A percentile compares a stretch with the other conserved stretches of the same genome.
Conservation (phyloP, 441 rosid genomes). For the Flueggea neowawraea region DNA sequence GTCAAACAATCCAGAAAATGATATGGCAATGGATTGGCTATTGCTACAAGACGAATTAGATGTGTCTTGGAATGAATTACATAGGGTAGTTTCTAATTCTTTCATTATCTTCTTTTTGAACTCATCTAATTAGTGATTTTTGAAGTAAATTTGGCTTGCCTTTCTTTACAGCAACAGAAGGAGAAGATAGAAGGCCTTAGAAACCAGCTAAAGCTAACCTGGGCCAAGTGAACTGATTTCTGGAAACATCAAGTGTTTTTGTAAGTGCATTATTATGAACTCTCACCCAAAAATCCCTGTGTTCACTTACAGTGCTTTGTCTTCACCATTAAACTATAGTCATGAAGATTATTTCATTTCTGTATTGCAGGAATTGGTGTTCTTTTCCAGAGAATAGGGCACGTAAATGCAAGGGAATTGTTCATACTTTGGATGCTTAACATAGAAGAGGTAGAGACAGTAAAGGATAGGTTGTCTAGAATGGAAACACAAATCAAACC, state of each 20-base stretch:
- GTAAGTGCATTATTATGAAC: slow-evolving; percentile 1
- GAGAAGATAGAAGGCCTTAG: slow-evolving; percentile 11
- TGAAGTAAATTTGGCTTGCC: not conserved
- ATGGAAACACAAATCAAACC: too few relatives aligned
- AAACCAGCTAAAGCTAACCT: slow-evolving; percentile 13
- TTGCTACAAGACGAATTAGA: slow-evolving; percentile 32
- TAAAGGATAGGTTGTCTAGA: too few relatives aligned
- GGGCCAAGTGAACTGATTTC: not conserved
- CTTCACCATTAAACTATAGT: not conserved
- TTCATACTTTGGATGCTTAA: slow-evolving; percentile 1
- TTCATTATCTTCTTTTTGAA: too few relatives aligned
- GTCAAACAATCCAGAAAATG: slow-evolving; percentile 33
- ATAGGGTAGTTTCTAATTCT: slow-evolving; percentile 25
- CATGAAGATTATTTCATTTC: not conserved
- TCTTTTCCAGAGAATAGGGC: not conserved
- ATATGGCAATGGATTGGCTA: slow-evolving; percentile 42
- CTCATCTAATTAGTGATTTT: not conserved
- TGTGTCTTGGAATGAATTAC: slow-evolving; percentile 26
- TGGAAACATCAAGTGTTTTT: not conserved
- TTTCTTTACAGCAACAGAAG: slow-evolving; percentile 18
- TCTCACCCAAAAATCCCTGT: not conserved
- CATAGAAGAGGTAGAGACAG: too few relatives aligned
- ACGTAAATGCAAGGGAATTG: not conserved
- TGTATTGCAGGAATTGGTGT: slow-evolving; percentile 2
- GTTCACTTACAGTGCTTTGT: not conserved